Evolutionary conservation across 495 filamentous ascomycete genomes (phyloP), one percentile per base, ranked within the genome.

Genomic region (Neurospora sp.): DNA sequence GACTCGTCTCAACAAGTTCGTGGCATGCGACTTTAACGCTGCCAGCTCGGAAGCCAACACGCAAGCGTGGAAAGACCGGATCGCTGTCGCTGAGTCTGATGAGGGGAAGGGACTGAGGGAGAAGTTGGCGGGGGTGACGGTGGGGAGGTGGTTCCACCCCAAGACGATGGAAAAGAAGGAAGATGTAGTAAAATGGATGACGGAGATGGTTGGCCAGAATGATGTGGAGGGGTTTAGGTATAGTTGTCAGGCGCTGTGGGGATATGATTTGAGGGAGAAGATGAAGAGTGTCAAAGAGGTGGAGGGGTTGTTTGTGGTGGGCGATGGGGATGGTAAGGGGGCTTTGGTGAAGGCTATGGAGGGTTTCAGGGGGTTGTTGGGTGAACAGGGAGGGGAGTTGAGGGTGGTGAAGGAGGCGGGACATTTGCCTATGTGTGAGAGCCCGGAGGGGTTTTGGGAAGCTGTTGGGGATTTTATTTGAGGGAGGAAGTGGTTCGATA

Each of bases 351-450:
- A 88, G 80, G 91, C 90, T 2, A 94, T 94, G 92, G 87, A 88
- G 70, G 88, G 90, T 38, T 93, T 94, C 85, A 88, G 85, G 72
- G 82, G 80, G 0, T 79, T 82, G 68, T 77, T 92, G 72, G 88
- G 87, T 5, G 71, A 74, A 6, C 78, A 78, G 1, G 88, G 85
- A 1, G 86, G 87, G 0, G 85, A 88, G 77, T 82, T 91, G 72
- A 86, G 83, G 78, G 78, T 90, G 69, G 86, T 94, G 69, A 86
- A 90, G 2, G 80, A 82, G 35, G 90, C 92, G 0, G 93, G 93
- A 0, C 93, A 96, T 82, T 79, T 96, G 81, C 93, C 93, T 5
- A 96, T 96, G 93, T 89, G 88, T 42, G 92, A 96, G 83, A 87
- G 90, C 73, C 90, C 91, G 10, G 80, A 81, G 73, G 87, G 85